A percentile compares a stretch with the other conserved stretches of the same genome.
Evolutionary conservation across 1,284 basidiomycete genomes (phyloP).

Genomic region (Ceratobasidium sp.): DNA sequence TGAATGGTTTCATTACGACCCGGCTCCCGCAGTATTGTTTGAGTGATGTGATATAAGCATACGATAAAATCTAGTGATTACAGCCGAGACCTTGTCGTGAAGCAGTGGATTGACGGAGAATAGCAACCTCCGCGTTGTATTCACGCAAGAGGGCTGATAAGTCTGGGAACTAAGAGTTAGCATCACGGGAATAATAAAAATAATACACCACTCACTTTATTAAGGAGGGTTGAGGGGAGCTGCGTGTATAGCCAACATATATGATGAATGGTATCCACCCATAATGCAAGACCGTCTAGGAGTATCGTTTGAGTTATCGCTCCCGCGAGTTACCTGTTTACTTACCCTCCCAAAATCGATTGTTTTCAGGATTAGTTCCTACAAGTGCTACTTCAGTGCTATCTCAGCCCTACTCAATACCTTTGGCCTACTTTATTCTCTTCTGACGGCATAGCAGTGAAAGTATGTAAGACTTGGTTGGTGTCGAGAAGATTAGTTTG

Average conservation of each 20-base stretch:
- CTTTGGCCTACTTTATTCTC: slow-evolving; percentile 69
- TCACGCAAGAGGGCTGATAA: slow-evolving; percentile 88
- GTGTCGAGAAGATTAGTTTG: slow-evolving; percentile 21
- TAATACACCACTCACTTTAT: slow-evolving; percentile 72
- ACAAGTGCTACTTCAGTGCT: background rate
- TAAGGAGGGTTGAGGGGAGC: slow-evolving; percentile 88
- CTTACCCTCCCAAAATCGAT: slow-evolving; percentile 80
- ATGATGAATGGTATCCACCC: slow-evolving; percentile 95
- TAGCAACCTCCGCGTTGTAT: background rate
- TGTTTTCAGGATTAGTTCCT: slow-evolving; percentile 81
- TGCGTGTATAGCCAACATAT: slow-evolving; percentile 87
- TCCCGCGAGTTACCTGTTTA: slow-evolving; percentile 45
- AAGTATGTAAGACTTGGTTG: slow-evolving; percentile 4
- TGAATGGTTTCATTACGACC: background rate
- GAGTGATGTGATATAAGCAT: slow-evolving; percentile 24
- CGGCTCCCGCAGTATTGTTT: background rate
- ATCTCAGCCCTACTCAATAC: too few relatives aligned
- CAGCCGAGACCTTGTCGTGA: background rate
- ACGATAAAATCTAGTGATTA: slow-evolving; percentile 9
- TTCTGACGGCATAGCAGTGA: slow-evolving; percentile 72
- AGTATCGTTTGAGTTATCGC: slow-evolving; percentile 7
- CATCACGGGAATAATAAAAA: slow-evolving; percentile 27
- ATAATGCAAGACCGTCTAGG: slow-evolving; percentile 84
- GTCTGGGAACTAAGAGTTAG: slow-evolving; percentile 56
- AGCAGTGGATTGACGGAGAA: background rate